Evolutionary conservation across 2,329 filamentous ascomycete genomes (phyloP), one percentile per base, ranked within the genome.

Genomic region (Lachnellula occidentalis): DNA sequence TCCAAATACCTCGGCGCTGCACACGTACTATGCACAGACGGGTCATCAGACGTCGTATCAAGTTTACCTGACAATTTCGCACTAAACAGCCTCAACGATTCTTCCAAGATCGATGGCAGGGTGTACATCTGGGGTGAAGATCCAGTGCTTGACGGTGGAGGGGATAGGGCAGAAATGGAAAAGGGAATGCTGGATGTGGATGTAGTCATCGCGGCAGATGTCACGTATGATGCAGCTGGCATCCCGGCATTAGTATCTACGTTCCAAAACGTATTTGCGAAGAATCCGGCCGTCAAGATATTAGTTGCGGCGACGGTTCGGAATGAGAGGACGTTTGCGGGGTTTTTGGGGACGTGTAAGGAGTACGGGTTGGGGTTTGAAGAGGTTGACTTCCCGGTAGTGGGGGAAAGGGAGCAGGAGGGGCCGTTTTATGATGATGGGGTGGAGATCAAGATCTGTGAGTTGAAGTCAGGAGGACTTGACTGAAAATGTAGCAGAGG

Each of bases 141-240:
- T 24, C 22, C 62, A 24, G 53, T 68, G 3, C 50, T 64, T 14
- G 65, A 61, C 5, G 58, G 58, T 14, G 74, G 78, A 61, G 72
- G 78, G 27, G 50, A 49, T 8, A 73, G 73, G 67, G 73, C 71
- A 57, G 74, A 70, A 64, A 70, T 67, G 50, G 70, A 67, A 53
- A 74, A 8, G 24, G 7, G 24, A 9, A 27, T 27, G 5, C 24
- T 27, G 69, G 50, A 69, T 65, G 49, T 68, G 50, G 85, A 92
- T 67, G 70, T 89, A 4, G 78, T 92, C 2, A 70, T 92, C 27
- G 89, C 87, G 4, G 87, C 88, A 34, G 88, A 92, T 67, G 80
- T 92, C 70, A 92, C 86, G 1, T 92, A 92, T 69, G 87, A 92
- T 66, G 76, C 75, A 57, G 74, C 74, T 36, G 77, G 81, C 42